These are phyloP conservation scores for Pichia heedii DNA, from an alignment of 805 yeast genomes.

Conservation along the genomic window DNA sequence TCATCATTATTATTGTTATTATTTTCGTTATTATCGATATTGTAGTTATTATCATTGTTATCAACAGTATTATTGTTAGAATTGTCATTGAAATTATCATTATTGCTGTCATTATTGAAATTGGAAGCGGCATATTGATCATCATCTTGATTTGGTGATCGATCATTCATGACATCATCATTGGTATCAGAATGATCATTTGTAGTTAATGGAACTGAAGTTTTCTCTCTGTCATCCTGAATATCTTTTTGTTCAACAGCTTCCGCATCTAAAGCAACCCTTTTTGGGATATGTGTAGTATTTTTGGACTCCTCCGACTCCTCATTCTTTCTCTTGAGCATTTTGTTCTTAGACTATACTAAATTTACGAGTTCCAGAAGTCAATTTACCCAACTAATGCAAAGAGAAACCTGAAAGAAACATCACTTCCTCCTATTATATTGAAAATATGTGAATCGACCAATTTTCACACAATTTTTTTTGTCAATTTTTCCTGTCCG, in stretches of 20 bases:
- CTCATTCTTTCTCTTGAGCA: slow-evolving; percentile 63
- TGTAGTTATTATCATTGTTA: background rate
- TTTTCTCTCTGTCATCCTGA: slow-evolving; percentile 33
- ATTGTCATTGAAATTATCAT: background rate
- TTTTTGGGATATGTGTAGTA: slow-evolving; percentile 42
- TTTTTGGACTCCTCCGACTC: slow-evolving; percentile 33
- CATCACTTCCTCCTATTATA: background rate
- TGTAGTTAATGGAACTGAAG: slow-evolving; percentile 30
- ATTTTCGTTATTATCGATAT: background rate
- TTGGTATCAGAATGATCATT: background rate
- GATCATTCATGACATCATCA: background rate
- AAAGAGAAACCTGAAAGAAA: background rate
- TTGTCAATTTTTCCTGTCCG: no score
- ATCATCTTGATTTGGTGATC: background rate
- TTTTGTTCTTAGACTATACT: slow-evolving; percentile 1
- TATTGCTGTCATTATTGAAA: background rate
- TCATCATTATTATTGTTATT: background rate
- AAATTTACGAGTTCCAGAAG: background rate
- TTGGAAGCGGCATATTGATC: background rate
- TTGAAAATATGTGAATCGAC: no score
- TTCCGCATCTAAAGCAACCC: slow-evolving; percentile 65
- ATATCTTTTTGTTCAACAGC: slow-evolving; percentile 36
- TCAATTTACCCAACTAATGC: background rate
- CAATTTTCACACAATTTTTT: no score
- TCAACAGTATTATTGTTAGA: background rate